Evolutionary conservation across 352 stramenopile species (phyloP).

Genomic region (Peronospora tabacina): DNA sequence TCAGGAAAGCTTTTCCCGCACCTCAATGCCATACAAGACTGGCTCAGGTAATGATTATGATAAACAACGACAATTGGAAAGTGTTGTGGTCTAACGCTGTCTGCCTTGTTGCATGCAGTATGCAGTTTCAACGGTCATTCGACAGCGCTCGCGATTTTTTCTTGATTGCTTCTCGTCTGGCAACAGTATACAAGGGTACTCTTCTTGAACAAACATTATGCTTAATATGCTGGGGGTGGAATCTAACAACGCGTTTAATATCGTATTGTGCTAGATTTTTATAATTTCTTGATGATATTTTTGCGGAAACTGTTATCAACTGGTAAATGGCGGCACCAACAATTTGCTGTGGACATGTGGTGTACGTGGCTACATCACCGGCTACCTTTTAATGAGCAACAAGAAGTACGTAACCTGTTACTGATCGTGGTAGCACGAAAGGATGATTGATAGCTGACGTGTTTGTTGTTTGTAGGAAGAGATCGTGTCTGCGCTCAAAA

Average conservation of each 20-base stretch:
- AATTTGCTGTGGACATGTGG: slow-evolving; percentile 64
- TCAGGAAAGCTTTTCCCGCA: slow-evolving; percentile 30
- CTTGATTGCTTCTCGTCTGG: slow-evolving; percentile 36
- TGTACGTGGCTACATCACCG: slow-evolving; percentile 49
- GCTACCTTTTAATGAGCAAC: slow-evolving; percentile 40
- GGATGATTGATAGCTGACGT: background rate
- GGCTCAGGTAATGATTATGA: slow-evolving; percentile 44
- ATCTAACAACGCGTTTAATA: slow-evolving; percentile 1
- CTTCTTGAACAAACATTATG: background rate
- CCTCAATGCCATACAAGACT: slow-evolving; percentile 57
- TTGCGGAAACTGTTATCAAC: slow-evolving; percentile 66
- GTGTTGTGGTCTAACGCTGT: background rate
- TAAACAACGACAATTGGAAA: background rate
- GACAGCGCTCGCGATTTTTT: slow-evolving; percentile 36
- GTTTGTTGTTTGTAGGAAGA: slow-evolving; percentile 44
- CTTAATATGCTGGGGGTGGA: background rate
- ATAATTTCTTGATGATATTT: slow-evolving; percentile 78
- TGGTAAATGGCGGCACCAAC: slow-evolving; percentile 33
- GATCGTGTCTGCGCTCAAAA: slow-evolving; percentile 48
- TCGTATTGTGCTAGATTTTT: slow-evolving; percentile 43
- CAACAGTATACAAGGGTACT: slow-evolving; percentile 39
- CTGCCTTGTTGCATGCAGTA: slow-evolving; percentile 15
- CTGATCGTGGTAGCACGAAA: background rate
- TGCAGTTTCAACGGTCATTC: slow-evolving; percentile 43
- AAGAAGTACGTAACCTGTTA: slow-evolving; percentile 45